Conservation (phyloP, 1,139 yeast genomes). For the Nakaseomyces nivariensis region DNA sequence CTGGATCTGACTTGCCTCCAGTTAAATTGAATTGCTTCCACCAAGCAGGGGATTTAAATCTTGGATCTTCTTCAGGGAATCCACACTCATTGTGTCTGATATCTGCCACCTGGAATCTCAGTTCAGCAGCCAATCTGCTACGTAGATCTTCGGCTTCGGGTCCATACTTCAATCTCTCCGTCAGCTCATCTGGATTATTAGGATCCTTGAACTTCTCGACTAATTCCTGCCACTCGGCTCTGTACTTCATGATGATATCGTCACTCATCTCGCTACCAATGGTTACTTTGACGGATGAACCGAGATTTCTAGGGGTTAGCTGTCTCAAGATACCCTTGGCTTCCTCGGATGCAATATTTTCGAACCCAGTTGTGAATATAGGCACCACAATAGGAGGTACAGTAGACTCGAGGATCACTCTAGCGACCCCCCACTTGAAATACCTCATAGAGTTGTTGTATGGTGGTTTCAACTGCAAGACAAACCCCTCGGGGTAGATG, state of each 20-base stretch:
- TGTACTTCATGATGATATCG: constrained; percentile 43
- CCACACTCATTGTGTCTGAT: constrained; percentile 45
- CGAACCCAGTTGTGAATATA: constrained; percentile 77
- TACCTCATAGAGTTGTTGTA: constrained; percentile 78
- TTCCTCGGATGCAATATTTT: constrained; percentile 76
- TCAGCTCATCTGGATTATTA: constrained; percentile 45
- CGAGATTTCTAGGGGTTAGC: constrained; percentile 55
- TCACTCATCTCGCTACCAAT: constrained; percentile 70
- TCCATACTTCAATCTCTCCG: constrained; percentile 54
- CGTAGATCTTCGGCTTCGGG: constrained; percentile 53
- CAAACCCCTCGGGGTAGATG: constrained; percentile 92
- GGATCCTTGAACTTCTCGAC: constrained; percentile 45
- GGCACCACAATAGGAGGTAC: constrained; percentile 86
- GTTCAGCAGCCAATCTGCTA: constrained; percentile 56
- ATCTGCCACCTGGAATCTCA: constrained; percentile 53
- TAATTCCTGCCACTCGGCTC: constrained; percentile 59
- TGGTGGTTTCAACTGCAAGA: constrained; percentile 75
- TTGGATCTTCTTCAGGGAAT: constrained; percentile 46
- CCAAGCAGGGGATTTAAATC: constrained; percentile 57
- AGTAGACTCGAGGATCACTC: constrained; percentile 73
- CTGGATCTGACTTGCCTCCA: constrained; percentile 61
- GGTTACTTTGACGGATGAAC: constrained; percentile 57
- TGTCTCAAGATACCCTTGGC: constrained; percentile 46
- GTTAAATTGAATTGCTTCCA: constrained; percentile 59
- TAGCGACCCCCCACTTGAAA: constrained; percentile 91